Evolutionary conservation across 768 basidiomycete species (phyloP).

Genomic region (Leccinum fibrillosum): DNA sequence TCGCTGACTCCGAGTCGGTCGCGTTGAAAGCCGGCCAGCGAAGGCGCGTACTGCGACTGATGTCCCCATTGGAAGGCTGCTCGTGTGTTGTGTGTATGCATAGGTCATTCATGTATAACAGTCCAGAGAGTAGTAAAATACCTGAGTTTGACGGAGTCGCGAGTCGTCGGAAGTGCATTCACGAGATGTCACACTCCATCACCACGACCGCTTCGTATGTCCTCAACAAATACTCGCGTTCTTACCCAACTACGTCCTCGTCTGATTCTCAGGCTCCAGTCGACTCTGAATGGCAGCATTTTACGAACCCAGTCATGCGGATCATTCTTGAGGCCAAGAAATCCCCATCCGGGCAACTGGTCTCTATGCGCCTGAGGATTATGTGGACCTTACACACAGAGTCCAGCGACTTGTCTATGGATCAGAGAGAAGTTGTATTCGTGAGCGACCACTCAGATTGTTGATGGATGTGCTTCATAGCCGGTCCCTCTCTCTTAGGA

Average conservation of each 20-base stretch:
- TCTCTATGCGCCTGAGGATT: conserved; percentile 64
- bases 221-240: conserved; percentile 65
- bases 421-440: conserved; percentile 60
- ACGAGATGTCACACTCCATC: conserved; percentile 36
- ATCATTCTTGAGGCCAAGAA: conserved; percentile 61
- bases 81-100: conserved; percentile 3
- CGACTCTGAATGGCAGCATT: conserved; percentile 73
- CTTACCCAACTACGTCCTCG: conserved; percentile 40
- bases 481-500: conserved; percentile 47
- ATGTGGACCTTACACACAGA: conserved; percentile 54
- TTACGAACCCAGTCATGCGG: conserved; percentile 63
- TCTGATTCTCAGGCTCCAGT: conserved; percentile 16
- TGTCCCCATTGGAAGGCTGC: background rate
- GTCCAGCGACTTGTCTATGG: conserved; percentile 34
- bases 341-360: conserved; percentile 45
- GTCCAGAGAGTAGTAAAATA: background rate
- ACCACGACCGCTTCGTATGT: conserved; percentile 56
- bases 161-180: background rate
- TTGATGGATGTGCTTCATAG: background rate
- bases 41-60: conserved; percentile 82
- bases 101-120: conserved; percentile 4
- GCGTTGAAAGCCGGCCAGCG: conserved; percentile 62
- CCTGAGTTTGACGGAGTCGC: background rate
- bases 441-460: conserved; percentile 39
- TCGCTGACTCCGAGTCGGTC: conserved; percentile 8